These are phyloP conservation scores for Plenodomus lindquistii DNA, from an alignment of 2,329 filamentous ascomycete genomes.

Conservation along the genomic window DNA sequence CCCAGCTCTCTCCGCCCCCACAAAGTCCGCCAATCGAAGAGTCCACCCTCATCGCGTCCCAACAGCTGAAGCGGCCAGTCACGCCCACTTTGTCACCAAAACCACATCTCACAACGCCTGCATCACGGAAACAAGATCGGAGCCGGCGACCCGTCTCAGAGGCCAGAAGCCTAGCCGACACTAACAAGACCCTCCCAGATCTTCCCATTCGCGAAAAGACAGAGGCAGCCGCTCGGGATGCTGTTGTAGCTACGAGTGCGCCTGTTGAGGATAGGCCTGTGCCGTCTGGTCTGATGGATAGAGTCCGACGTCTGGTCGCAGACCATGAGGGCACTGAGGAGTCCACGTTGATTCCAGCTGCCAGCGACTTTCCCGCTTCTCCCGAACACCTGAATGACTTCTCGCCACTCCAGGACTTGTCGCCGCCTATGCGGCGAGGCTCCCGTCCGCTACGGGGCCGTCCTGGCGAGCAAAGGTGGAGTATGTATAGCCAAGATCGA, in stretches of 20 bases:
- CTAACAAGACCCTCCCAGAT: conserved; percentile 29
- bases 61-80: conserved; percentile 12
- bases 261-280: conserved; percentile 22
- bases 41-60: conserved; percentile 9
- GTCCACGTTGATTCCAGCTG: conserved; percentile 5
- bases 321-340: conserved; percentile 20
- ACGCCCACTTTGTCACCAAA: conserved; percentile 22
- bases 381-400: conserved; percentile 12
- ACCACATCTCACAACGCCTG: conserved; percentile 17
- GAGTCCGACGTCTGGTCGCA: conserved; percentile 28
- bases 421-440: conserved; percentile 25
- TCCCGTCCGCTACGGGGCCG: conserved; percentile 29
- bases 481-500: conserved; percentile 34
- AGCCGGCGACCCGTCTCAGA: conserved; percentile 7
- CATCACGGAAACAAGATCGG: conserved; percentile 17
- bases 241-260: conserved; percentile 16
- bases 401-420: conserved; percentile 21
- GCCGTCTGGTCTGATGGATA: conserved; percentile 29
- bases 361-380: conserved; percentile 13
- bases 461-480: conserved; percentile 35
- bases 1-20: conserved; percentile 26
- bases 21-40: conserved; percentile 20
- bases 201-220: conserved; percentile 11
- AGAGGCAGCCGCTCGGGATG: conserved; percentile 11
- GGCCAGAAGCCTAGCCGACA: conserved; percentile 10